Evolutionary conservation across 176 grass and related monocot species (phyloP), one percentile per base, ranked within the genome.

Genomic region (Rhynchospora pubera): DNA sequence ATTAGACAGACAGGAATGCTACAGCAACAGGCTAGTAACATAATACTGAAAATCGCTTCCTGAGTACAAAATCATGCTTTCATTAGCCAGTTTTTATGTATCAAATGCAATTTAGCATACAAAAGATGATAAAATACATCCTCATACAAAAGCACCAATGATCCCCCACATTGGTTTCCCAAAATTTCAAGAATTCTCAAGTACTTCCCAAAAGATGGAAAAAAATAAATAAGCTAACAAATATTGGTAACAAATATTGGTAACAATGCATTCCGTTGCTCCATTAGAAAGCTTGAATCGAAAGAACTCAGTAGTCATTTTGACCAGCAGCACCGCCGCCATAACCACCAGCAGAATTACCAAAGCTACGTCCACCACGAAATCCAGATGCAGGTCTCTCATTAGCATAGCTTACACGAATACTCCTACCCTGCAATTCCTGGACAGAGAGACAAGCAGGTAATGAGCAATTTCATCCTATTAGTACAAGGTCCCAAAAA

Each of bases 361-460:
- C 84, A 1, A 24, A 77, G 15, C 87, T 53, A 34, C 78, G 34
- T 39, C 34, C 34, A 39, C 34, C 34, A 39, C 34, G 34, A 39
- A 39, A 39, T 39, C 34, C 34, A 39, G 34, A 4, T 39, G 34
- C 18, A 46, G 96, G 87, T 62, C 89, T 91, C 0, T 99, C 96
- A 59, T 87, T 91, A 5, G 96, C 96, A 0, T 85, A 26, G 80
- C 94, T 99, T n/a, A 99, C 96, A 8, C 89, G 91, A 23, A 99
- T 77, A 1, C 8, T 87, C 46, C 96, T 81, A 2, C 96, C 96
- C 0, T 83, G 10, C 43, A 99, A 70, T 19, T 93, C 93, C 97
- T 99, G 62, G 62, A 81, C 34, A 76, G n/a, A n/a, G n/a, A 70
- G 4, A 26, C 9, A 9, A 0, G 21, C 2, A 22, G 48, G 18